Percentiles rank a stretch among this genome's conserved stretches.
These are phyloP conservation scores for Aureobasidium sp. DNA, from an alignment of 2,329 filamentous ascomycete genomes.

Conservation along the genomic window DNA sequence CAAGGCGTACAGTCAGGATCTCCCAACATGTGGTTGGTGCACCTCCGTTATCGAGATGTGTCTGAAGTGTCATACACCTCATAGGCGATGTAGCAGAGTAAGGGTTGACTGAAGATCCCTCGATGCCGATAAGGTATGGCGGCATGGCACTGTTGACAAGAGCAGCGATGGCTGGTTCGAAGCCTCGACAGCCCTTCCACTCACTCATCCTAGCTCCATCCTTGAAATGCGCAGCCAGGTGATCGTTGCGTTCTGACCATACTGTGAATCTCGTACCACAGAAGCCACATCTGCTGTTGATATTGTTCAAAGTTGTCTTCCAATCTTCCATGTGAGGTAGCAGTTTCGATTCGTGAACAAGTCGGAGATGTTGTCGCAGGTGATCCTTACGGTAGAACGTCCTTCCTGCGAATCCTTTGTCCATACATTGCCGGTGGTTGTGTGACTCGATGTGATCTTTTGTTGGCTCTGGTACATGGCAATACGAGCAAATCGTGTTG, in stretches of 20 bases:
- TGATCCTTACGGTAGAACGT: slow-evolving; percentile 72
- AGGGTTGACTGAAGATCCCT: slow-evolving; percentile 49
- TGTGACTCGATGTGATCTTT: slow-evolving; percentile 65
- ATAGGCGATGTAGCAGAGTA: slow-evolving; percentile 48
- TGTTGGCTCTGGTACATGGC: slow-evolving; percentile 58
- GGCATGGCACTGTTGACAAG: slow-evolving; percentile 59
- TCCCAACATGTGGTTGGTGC: slow-evolving; percentile 46
- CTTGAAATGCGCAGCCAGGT: slow-evolving; percentile 62
- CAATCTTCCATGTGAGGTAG: slow-evolving; percentile 71
- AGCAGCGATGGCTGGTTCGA: slow-evolving; percentile 53
- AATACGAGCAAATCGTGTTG: slow-evolving; percentile 65
- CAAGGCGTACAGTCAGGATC: slow-evolving; percentile 51
- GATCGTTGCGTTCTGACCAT: slow-evolving; percentile 59
- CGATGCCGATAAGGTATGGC: slow-evolving; percentile 56
- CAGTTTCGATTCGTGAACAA: slow-evolving; percentile 69
- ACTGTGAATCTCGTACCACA: slow-evolving; percentile 52
- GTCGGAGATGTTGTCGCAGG: slow-evolving; percentile 64
- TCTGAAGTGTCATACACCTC: slow-evolving; percentile 8
- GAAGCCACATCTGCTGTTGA: slow-evolving; percentile 63
- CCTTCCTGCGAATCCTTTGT: slow-evolving; percentile 69
- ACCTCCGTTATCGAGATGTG: neutral
- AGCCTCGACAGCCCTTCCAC: slow-evolving; percentile 62
- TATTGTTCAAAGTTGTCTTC: slow-evolving; percentile 61
- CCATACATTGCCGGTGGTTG: slow-evolving; percentile 70
- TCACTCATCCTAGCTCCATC: slow-evolving; percentile 58